A percentile compares a stretch with the other conserved stretches of the same genome.
These are phyloP conservation scores for Fusarium staphyleae DNA, from an alignment of 2,329 filamentous ascomycete genomes.

Conservation along the genomic window DNA sequence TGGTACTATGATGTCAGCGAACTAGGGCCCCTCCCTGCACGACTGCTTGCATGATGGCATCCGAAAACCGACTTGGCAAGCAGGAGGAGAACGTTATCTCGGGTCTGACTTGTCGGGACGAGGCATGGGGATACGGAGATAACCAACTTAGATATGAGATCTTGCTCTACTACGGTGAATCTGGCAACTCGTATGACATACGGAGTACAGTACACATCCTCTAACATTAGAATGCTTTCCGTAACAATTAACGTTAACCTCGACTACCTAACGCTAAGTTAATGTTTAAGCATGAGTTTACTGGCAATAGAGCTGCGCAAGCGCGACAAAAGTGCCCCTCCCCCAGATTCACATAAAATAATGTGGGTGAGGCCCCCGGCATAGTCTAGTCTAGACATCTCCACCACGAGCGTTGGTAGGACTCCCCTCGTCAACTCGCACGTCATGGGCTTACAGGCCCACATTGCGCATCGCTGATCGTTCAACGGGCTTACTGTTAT, in stretches of 20 bases:
- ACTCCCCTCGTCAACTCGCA: background rate
- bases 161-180: no score
- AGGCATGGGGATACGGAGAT: no score
- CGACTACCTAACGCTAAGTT: no score
- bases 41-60: background rate
- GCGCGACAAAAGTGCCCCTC: background rate
- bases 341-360: background rate
- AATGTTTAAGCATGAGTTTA: background rate
- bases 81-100: background rate
- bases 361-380: background rate
- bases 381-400: background rate
- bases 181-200: no score
- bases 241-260: background rate
- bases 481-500: background rate
- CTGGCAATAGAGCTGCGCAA: background rate
- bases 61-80: background rate
- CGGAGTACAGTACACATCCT: no score
- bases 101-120: background rate
- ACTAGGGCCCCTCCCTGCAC: background rate
- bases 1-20: conserved; percentile 1
- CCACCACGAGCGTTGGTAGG: background rate
- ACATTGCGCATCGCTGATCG: background rate
- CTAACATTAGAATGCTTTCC: background rate
- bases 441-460: background rate
- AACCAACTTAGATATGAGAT: no score